phyloP scores from a whole-genome alignment of 2,329 filamentous ascomycete species.

The Trichophyton rubrum region DNA sequence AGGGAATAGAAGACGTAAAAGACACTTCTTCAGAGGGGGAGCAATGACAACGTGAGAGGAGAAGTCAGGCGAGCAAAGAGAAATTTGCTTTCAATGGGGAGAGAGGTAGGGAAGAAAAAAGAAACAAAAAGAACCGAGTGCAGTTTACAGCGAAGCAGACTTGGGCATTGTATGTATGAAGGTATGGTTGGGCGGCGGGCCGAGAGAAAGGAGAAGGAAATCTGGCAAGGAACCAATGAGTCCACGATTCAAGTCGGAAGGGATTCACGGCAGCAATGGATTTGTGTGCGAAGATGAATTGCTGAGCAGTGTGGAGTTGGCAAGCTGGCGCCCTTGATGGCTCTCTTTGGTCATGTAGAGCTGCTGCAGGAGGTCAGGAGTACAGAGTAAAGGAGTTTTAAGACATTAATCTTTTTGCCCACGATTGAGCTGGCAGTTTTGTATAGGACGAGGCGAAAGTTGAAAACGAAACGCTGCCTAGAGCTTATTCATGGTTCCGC shows the following conservation, averaged over 20 bases:
- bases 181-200: neutral
- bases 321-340: neutral
- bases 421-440: conserved; percentile 1
- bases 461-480: neutral
- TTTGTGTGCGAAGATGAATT: conserved; percentile 3
- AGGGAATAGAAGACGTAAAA: conserved; percentile 3
- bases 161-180: neutral
- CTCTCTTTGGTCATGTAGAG: neutral
- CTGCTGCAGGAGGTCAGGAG: neutral
- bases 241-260: conserved; percentile 6
- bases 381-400: neutral
- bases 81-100: neutral
- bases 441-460: neutral
- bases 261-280: conserved; percentile 1
- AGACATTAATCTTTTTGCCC: neutral
- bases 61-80: conserved; percentile 1
- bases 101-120: neutral
- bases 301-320: conserved; percentile 2
- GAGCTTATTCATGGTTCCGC: conserved; percentile 5
- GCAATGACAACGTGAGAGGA: neutral
- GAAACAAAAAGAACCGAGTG: neutral
- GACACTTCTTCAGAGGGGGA: neutral
- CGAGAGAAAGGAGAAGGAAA: conserved; percentile 4
- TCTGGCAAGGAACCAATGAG: conserved; percentile 12
- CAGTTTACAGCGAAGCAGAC: neutral